Conservation (phyloP, 1,139 yeast genomes). For the Debaryomycetaceae sp. region DNA sequence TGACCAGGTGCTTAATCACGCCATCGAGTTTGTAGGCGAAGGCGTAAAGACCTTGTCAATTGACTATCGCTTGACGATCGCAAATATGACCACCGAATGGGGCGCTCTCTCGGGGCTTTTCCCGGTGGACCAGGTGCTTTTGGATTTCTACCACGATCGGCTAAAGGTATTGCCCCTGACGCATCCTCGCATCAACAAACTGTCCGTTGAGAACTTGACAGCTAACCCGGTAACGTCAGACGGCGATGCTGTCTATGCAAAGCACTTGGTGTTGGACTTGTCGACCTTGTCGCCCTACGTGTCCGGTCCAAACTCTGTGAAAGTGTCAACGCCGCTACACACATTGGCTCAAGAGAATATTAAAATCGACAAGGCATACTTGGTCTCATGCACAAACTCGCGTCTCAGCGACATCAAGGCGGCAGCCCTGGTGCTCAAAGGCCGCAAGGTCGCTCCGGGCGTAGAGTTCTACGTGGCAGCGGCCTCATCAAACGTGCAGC, state of each 20-base stretch:
- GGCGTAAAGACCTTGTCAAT: slow-evolving; percentile 65
- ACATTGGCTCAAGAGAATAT: slow-evolving; percentile 65
- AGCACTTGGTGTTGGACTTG: slow-evolving; percentile 72
- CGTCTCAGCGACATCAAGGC: slow-evolving; percentile 87
- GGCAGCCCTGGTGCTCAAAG: slow-evolving; percentile 79
- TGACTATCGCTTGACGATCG: slow-evolving; percentile 90
- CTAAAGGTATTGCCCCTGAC: slow-evolving; percentile 57
- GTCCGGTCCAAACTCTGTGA: slow-evolving; percentile 96
- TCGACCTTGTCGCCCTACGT: slow-evolving; percentile 81
- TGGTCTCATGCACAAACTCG: slow-evolving; percentile 96
- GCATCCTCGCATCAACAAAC: slow-evolving; percentile 73
- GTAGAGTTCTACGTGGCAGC: slow-evolving; percentile 97
- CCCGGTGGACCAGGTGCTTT: slow-evolving; percentile 76
- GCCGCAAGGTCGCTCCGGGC: slow-evolving; percentile 72
- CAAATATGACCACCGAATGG: slow-evolving; percentile 99
- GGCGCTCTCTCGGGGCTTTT: slow-evolving; percentile 95
- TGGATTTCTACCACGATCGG: slow-evolving; percentile 70
- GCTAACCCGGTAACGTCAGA: slow-evolving; percentile 48
- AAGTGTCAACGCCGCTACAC: slow-evolving; percentile 68
- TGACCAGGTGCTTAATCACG: slow-evolving; percentile 94
- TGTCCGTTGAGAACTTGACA: slow-evolving; percentile 41
- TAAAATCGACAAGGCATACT: slow-evolving; percentile 83
- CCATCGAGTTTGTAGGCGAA: slow-evolving; percentile 91
- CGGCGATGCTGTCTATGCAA: slow-evolving; percentile 73
- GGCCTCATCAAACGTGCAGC: slow-evolving; percentile 87